Conservation (phyloP, 495 filamentous ascomycete genomes). For the Parathielavia appendiculata region DNA sequence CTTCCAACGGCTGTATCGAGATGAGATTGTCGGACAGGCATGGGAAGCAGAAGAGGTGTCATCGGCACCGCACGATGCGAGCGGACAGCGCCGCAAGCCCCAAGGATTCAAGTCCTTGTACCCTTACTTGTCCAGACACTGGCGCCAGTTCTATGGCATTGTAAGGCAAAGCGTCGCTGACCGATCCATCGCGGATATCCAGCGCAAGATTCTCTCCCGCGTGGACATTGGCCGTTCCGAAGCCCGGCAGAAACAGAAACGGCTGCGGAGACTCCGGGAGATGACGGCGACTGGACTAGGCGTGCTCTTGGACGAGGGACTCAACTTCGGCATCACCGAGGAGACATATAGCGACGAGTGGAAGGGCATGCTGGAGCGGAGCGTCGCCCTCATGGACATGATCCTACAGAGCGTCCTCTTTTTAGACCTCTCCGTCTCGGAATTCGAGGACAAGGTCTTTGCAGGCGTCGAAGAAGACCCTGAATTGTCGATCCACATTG, state of each 20-base stretch:
- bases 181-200: constrained; percentile 55
- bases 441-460: constrained; percentile 74
- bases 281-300: constrained; percentile 83
- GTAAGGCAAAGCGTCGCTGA: constrained; percentile 64
- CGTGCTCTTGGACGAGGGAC: constrained; percentile 74
- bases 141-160: constrained; percentile 75
- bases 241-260: constrained; percentile 61
- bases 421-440: constrained; percentile 50
- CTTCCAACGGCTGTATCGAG: constrained; percentile 32
- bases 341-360: constrained; percentile 53
- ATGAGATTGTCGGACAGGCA: neutral
- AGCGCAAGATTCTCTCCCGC: constrained; percentile 59
- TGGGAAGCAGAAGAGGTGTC: neutral
- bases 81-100: neutral
- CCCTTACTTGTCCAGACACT: constrained; percentile 47
- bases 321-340: constrained; percentile 52
- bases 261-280: constrained; percentile 61
- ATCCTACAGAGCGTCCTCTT: constrained; percentile 58
- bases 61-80: neutral
- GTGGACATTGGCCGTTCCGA: constrained; percentile 65
- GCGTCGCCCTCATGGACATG: constrained; percentile 73
- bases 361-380: constrained; percentile 64
- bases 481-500: constrained; percentile 42
- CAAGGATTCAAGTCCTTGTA: constrained; percentile 1
- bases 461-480: constrained; percentile 57